Conservation (phyloP, 495 filamentous ascomycete species). For the Symbiotaphrina buchneri region DNA sequence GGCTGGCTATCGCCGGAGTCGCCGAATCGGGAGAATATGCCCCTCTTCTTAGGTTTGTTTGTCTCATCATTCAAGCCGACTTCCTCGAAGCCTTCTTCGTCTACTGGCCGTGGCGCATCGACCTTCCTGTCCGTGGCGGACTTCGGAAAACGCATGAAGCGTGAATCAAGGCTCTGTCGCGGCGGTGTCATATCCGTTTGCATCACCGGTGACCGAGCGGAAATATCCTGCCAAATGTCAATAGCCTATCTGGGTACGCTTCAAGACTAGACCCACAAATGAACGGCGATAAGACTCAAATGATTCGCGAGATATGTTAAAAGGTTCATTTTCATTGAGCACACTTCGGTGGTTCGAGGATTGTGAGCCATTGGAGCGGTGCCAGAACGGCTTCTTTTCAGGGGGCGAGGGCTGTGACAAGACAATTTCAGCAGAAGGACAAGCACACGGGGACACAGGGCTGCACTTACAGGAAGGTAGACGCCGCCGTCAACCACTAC, state of each 20-base stretch:
- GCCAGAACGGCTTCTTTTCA: conserved; percentile 75
- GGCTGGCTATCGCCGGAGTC: conserved; percentile 24
- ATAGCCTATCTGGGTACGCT: background rate
- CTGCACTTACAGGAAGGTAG: conserved; percentile 61
- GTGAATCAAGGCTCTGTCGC: conserved; percentile 61
- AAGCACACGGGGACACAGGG: background rate
- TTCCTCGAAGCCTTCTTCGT: conserved; percentile 74
- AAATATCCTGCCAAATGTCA: conserved; percentile 52
- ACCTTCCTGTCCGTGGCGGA: background rate
- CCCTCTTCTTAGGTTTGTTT: conserved; percentile 49
- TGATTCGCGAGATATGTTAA: conserved; percentile 90
- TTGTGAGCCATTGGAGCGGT: conserved; percentile 39
- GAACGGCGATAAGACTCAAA: conserved; percentile 95
- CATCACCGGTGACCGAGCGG: conserved; percentile 58
- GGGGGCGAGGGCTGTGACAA: conserved; percentile 57
- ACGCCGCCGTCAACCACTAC: conserved; percentile 90
- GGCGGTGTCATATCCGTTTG: conserved; percentile 29
- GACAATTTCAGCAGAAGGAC: conserved; percentile 2
- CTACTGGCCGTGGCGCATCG: conserved; percentile 9
- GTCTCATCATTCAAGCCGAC: conserved; percentile 65
- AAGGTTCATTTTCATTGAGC: conserved; percentile 69
- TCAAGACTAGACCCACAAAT: conserved; percentile 42
- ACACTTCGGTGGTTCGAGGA: conserved; percentile 47
- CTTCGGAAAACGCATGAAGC: conserved; percentile 1
- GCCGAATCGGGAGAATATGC: conserved; percentile 72